phyloP scores from a whole-genome alignment of 129 eudicot species.

The Gnaphalium uliginosum region DNA sequence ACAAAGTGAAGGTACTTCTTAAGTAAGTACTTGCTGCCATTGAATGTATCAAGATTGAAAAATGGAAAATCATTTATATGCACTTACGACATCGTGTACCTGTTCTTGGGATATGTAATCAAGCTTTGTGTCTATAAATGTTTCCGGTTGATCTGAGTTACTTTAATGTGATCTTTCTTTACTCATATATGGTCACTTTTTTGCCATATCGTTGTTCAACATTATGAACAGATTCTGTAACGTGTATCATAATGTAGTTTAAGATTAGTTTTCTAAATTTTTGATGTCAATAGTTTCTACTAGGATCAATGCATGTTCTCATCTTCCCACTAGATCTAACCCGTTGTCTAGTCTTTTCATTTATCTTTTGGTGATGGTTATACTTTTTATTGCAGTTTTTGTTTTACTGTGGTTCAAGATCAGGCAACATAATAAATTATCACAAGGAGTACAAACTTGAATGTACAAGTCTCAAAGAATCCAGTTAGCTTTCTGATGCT shows the following conservation, averaged over 20 bases:
- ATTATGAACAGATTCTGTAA: background rate
- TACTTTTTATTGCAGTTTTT: background rate
- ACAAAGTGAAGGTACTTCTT: background rate
- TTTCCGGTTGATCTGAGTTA: constrained; percentile 6
- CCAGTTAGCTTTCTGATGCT: constrained; percentile 4
- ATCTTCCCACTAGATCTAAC: background rate
- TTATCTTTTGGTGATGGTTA: background rate
- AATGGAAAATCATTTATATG: background rate
- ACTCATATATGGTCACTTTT: background rate
- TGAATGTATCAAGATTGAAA: constrained; percentile 5
- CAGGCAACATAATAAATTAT: background rate
- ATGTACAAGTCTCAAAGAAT: constrained; percentile 9
- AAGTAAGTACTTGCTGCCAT: background rate
- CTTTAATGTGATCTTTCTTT: background rate
- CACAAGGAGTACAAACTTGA: too few species aligned
- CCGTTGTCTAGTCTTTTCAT: background rate
- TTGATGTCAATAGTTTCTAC: background rate
- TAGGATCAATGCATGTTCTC: background rate
- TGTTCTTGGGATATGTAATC: background rate
- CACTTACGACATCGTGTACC: background rate
- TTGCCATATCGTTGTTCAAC: background rate
- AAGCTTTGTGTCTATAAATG: constrained; percentile 8
- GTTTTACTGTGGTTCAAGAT: background rate
- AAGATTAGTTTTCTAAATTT: background rate
- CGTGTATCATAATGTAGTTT: background rate